Conservation (phyloP, 2,329 filamentous ascomycete species). For the Epichloe sp. region DNA sequence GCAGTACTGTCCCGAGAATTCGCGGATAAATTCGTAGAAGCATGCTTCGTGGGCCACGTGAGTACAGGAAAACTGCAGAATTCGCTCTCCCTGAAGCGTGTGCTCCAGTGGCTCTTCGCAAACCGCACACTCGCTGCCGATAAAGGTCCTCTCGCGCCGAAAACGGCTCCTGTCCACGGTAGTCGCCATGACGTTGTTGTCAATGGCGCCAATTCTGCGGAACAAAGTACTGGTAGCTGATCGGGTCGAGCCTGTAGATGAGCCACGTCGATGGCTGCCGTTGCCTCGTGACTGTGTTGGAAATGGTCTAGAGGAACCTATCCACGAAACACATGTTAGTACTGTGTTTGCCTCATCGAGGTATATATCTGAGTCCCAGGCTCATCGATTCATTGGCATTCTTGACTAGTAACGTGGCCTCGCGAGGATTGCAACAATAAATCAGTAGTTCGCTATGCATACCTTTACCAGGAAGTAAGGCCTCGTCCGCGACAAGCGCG, state of each 20-base stretch:
- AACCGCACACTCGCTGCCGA: slow-evolving; percentile 86
- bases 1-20: slow-evolving; percentile 87
- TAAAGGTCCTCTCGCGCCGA: slow-evolving; percentile 84
- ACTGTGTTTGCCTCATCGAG: no score
- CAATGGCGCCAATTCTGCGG: slow-evolving; percentile 23
- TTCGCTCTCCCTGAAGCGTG: slow-evolving; percentile 82
- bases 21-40: slow-evolving; percentile 96
- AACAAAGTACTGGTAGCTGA: slow-evolving; percentile 19
- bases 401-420: background rate
- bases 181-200: slow-evolving; percentile 31
- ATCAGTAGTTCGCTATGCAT: background rate
- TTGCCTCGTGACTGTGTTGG: slow-evolving; percentile 14
- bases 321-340: no score
- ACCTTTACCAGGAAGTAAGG: slow-evolving; percentile 1
- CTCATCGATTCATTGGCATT: no score
- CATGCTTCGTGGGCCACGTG: slow-evolving; percentile 97
- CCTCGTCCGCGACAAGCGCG: slow-evolving; percentile 2
- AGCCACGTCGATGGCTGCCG: slow-evolving; percentile 17
- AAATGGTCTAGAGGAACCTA: slow-evolving; percentile 8
- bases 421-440: background rate
- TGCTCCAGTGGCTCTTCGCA: slow-evolving; percentile 96
- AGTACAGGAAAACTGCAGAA: slow-evolving; percentile 90
- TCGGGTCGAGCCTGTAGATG: slow-evolving; percentile 20
- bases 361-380: no score
- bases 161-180: slow-evolving; percentile 59